Evolutionary conservation across 1,284 basidiomycete species (phyloP), one percentile per base, ranked within the genome.

Genomic region (Trichosporon ovoides): DNA sequence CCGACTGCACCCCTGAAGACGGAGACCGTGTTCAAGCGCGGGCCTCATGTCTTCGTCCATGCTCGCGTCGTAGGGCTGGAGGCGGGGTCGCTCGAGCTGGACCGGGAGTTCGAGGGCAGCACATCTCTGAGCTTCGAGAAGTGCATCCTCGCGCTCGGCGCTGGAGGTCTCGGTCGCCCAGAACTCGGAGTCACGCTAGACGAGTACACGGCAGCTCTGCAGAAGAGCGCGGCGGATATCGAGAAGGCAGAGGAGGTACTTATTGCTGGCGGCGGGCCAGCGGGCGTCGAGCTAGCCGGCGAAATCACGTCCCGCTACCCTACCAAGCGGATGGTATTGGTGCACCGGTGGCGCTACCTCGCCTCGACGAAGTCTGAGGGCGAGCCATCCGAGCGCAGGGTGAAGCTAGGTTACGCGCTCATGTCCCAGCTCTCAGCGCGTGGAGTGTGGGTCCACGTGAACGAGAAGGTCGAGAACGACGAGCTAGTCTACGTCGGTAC

Each of bases 111-210:
- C 48, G 72, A 77, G 56, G 76, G 75, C 3, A 67, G 62, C 22
- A 69, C 46, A 11, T 67, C 67, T 56, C 57, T 80, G 2, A 40
- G 68, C 0, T 80, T 77, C 61, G 73, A 71, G 68, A 66, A 65
- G 68, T 67, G 65, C 50, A 57, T 74, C 36, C 38, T 77, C 22
- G 74, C 75, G 4, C 72, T 71, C 1, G 76, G 76, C 3, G 63
- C 74, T 3, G 57, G 53, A 4, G 58, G 64, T 7, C 73, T 73
- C 2, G 72, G 77, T n/a, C 89, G 92, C 14, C 95, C 95, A 7
- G 72, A 83, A 16, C 87, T 87, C 50, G 94, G 98, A 68, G 87
- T 98, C 31, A 94, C 92, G 2, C 82, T 98, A 20, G 96, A 98
- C 72, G 89, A 97, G 64, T 98, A 98, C 68, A 96, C n/a, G 98